Evolutionary conservation across 148 eudicot species (phyloP), one percentile per base, ranked within the genome.

Genomic region (Selenicereus undatus): DNA sequence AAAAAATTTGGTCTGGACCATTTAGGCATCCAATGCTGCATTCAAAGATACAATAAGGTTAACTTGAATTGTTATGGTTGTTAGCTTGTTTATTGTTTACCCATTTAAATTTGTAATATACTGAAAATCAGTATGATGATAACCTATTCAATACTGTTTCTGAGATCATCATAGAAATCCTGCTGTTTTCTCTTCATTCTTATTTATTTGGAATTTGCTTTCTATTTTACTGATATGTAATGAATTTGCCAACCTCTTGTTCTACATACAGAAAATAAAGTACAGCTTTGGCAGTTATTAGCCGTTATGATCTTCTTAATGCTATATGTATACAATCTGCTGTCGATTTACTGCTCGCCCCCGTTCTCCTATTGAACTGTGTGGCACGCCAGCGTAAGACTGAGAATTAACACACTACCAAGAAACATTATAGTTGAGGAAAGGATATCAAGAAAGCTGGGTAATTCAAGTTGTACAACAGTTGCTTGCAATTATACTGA

Each of bases 201-300:
- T 32, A 77, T 64, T 36, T 24, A 73, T 56, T 72, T 82, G 75
- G 76, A 75, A 82, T 72, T 84, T 75, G 75, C 70, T 64, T 78
- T 64, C 77, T 58, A 78, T 70, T 74, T 81, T 81, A 83, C 69
- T 71, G 56, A 82, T 84, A 79, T 79, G 85, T 81, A 82, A 84
- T 73, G 73, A 75, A 58, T 79, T 54, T 66, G 75, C 73, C 78
- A 39, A 81, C 78, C 78, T 58, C 22, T 76, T 81, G 79, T 32
- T 69, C 74, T 73, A 76, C 39, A 81, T 81, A 80, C 82, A 79
- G 81, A 86, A 70, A 81, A 81, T 76, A 84, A 82, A 75, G 84
- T 69, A 74, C 36, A 81, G 22, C 6, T 69, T 78, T 58, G 32
- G 78, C 77, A 50, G 48, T 84, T 71, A 75, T 74, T 51, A 29